Evolutionary conservation across 2,329 filamentous ascomycete species (phyloP), one percentile per base, ranked within the genome.

Genomic region (Fusarium pseudonygamai): DNA sequence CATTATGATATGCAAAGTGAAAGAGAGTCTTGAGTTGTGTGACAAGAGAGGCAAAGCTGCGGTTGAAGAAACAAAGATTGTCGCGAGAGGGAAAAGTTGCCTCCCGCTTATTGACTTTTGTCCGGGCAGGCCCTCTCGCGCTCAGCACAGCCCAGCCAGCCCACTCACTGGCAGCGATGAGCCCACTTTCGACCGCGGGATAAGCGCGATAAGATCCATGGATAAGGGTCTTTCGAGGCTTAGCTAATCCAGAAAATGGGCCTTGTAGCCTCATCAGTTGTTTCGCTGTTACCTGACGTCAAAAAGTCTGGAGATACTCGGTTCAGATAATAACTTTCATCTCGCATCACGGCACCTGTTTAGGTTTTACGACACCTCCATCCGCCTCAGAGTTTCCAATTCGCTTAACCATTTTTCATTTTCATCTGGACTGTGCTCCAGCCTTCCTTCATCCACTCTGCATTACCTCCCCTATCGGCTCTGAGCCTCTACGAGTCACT

Each of bases 401-500:
- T 36, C 56, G 15, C 46, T 43, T 36, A 60, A n/a, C 16, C 16
- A 15, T 18, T 39, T 39, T 37, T 53, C 30, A 56, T 40, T 53
- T 59, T 34, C 39, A 45, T 67, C 64, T 74, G 52, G 64, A 59
- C 45, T 36, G n/a, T 43, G 37, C 65, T 70, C 60, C 62, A 59
- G 59, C 37, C 56, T 63, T 61, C 63, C 46, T 32, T 50, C 45
- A 28, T 60, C 62, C 58, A 22, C 52, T 64, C 52, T 64, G 40
- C 40, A 59, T 63, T 57, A 60, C 50, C 50, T 63, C 66, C 68
- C 74, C 76, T 77, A 76, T 77, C 65, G 72, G 70, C 59, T 73
- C 69, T 79, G 77, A 79, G 79, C 74, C 72, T 79, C 74, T 75
- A 78, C 78, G 78, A 82, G 78, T 82, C 81, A 80, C 79, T 78